Base-by-base conservation (phyloP, 495 filamentous ascomycete species). In the Tuber magnatum region DNA sequence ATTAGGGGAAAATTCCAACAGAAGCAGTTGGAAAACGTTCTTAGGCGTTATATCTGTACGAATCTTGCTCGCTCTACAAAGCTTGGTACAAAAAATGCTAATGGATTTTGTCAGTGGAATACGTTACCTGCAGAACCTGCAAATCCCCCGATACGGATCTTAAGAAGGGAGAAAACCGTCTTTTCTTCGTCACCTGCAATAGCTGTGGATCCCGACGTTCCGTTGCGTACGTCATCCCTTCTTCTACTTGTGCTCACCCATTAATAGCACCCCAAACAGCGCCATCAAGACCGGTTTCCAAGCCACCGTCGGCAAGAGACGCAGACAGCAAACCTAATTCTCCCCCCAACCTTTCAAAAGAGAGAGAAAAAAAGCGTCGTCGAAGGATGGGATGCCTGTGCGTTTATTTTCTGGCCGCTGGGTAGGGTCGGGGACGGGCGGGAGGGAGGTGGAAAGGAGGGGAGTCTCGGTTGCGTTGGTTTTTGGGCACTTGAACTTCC, bases 281-380 rank as follows among this genome's bases (percentile, higher is more conserved):
- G 93, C 95, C 72, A 98, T 99, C 91, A 99, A 98, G 91, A 97
- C 93, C 65, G 95, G 95, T 92, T 99, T 98, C 93, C 93, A 93
- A 88, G 93, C 84, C 92, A 91, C 70, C 92, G 92, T 99, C 85
- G 94, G 94, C 82, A 97, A 97, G 91, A 90, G 95, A 86, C 93
- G 90, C 87, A 89, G 89, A 81, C 86, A 88, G 80, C 87, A 89
- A 77, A 86, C 84, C 75, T 89, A 87, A 81, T 44, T 51, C 28
- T 71, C 32, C 43, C 24, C 18, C 12, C 28, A 41, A 70, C 38
- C 43, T 40, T 12, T 32, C 43, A 12, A 18, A 5, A 41, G n/a
- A n/a, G 41, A 39, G 48, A 39, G 69, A 42, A 56, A 69, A 76
- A 65, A 46, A 71, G 12, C 28, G 28, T 35, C 56, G 5, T 65